These are phyloP conservation scores for Hericium erinaceus DNA, from an alignment of 768 basidiomycete genomes.

Conservation along the genomic window DNA sequence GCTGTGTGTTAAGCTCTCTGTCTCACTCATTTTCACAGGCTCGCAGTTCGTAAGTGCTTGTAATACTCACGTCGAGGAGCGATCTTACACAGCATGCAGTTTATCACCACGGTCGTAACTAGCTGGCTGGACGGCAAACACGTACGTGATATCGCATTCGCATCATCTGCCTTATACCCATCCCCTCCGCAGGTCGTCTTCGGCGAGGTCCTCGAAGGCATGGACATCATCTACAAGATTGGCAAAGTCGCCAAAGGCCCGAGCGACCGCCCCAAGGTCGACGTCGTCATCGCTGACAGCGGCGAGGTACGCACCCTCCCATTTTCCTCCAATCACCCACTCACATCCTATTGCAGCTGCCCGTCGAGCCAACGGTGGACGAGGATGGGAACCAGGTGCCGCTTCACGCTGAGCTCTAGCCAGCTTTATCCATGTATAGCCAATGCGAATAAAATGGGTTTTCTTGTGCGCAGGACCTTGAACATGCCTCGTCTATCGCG, in stretches of 20 bases:
- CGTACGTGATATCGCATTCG: conserved; percentile 29
- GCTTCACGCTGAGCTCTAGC: conserved; percentile 87
- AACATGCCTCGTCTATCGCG: neutral
- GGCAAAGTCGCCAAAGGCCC: conserved; percentile 65
- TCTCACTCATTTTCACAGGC: conserved; percentile 31
- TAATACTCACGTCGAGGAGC: neutral
- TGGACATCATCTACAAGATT: conserved; percentile 75
- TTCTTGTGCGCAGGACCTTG: conserved; percentile 15
- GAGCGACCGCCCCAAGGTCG: conserved; percentile 65
- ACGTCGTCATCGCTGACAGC: conserved; percentile 72
- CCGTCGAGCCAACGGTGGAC: conserved; percentile 35
- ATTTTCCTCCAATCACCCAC: neutral
- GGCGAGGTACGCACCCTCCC: conserved; percentile 61
- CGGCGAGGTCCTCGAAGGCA: conserved; percentile 85
- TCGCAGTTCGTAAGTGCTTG: conserved; percentile 72
- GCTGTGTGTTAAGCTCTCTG: conserved; percentile 1
- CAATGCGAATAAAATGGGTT: conserved; percentile 19
- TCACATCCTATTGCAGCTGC: conserved; percentile 32
- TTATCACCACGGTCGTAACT: conserved; percentile 85
- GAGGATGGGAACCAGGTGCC: conserved; percentile 84
- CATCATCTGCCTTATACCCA: neutral
- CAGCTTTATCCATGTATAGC: conserved; percentile 18
- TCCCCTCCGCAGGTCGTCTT: conserved; percentile 66
- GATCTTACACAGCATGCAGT: conserved; percentile 37
- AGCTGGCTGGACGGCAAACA: conserved; percentile 89